Evolutionary conservation across 208 protist genomes (phyloP), one percentile per base, ranked within the genome.

Genomic region (Leishmania tropica): DNA sequence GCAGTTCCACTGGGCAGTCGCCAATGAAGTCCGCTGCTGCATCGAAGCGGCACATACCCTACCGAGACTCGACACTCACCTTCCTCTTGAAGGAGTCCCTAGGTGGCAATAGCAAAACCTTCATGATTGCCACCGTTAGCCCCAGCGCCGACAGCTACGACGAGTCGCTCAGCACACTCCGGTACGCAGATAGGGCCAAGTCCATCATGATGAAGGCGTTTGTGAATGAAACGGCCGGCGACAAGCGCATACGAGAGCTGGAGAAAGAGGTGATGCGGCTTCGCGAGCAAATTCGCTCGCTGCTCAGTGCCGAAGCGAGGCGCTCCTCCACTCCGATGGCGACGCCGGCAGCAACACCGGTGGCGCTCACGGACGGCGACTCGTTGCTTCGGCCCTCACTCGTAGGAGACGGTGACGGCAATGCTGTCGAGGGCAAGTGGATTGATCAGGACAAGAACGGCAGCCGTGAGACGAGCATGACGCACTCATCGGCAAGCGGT

Each of bases 121-220:
- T 94, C 79, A 98, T 98, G 92, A 88, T 99, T 56, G 92, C 92
- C 73, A 99, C 93, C 1, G 75, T 99, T 1, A 96, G 93, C 64
- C 96, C 96, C 11, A 88, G 93, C 24, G 48, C 60, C 8, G 81
- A 88, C 53, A 88, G 95, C 84, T 96, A 93, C 80, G 94, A 97
- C 1, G 96, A 98, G 80, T 98, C 96, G 11, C 80, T 97, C 24
- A 96, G 90, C 78, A 99, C 97, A 37, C 88, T 99, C 40, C 90
- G 94, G 35, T 98, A 97, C 85, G 96, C 97, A 19, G 94, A 98
- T 78, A 91, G 97, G 51, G 96, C 96, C 19, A 99, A 98, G 78
- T 78, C 89, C 7, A 98, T 99, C 75, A 85, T 97, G 35, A 98
- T 89, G 35, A 89, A 95, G 31, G 95, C 95, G 15, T 92, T 93